Conservation (phyloP, 352 stramenopile species). For the Aphanomyces invadans region DNA sequence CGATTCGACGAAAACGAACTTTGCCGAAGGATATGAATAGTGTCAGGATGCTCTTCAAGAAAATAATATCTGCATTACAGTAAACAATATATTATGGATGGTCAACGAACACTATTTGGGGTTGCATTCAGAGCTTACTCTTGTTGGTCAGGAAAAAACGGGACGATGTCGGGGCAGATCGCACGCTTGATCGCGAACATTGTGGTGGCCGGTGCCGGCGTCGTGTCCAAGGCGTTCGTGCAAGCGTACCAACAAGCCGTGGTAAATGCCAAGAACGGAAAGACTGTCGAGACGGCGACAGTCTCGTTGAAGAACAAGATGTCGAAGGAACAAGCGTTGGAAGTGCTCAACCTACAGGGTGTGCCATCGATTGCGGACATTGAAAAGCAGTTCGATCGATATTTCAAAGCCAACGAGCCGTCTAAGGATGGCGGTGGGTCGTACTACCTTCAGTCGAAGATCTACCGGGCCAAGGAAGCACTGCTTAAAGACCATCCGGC, state of each 20-base stretch:
- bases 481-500: conserved; percentile 30
- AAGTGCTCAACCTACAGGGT: conserved; percentile 74
- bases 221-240: conserved; percentile 82
- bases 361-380: conserved; percentile 51
- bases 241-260: conserved; percentile 84
- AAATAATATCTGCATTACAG: too few relatives aligned
- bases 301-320: conserved; percentile 71
- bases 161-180: conserved; percentile 67
- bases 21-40: too few relatives aligned
- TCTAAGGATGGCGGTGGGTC: conserved; percentile 75
- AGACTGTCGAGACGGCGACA: conserved; percentile 50
- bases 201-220: conserved; percentile 69
- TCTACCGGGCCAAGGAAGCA: conserved; percentile 85
- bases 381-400: conserved; percentile 79
- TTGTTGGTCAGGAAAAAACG: neutral
- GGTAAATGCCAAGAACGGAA: conserved; percentile 74
- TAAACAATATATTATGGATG: neutral
- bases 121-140: neutral
- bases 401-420: conserved; percentile 86
- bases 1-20: too few relatives aligned
- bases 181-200: conserved; percentile 77
- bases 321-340: conserved; percentile 58
- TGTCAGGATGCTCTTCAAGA: too few relatives aligned
- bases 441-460: conserved; percentile 91
- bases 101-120: neutral